These are phyloP conservation scores for Yamadazyma epiphylla DNA, from an alignment of 1,139 yeast genomes.

Conservation along the genomic window DNA sequence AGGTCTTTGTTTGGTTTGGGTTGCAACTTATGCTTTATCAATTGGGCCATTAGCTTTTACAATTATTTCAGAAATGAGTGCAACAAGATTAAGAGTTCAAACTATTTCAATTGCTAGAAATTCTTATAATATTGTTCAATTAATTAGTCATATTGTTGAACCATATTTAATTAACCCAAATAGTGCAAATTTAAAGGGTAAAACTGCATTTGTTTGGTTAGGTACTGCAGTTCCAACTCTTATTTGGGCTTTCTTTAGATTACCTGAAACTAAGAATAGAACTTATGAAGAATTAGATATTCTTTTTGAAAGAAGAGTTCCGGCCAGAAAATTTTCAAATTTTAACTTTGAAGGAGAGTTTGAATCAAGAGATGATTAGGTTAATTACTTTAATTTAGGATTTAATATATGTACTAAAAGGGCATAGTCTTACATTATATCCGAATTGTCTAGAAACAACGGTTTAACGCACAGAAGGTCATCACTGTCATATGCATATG, in stretches of 20 bases:
- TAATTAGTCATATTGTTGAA: slow-evolving; percentile 37
- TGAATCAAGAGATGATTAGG: too few species aligned
- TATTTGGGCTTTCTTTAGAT: slow-evolving; percentile 45
- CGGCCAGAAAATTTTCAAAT: slow-evolving; percentile 38
- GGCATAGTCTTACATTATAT: too few species aligned
- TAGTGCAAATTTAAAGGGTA: slow-evolving; percentile 52
- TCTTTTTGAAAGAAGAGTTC: slow-evolving; percentile 37
- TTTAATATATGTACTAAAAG: too few species aligned
- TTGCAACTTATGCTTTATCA: slow-evolving; percentile 35
- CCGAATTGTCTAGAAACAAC: too few species aligned
- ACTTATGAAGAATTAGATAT: slow-evolving; percentile 55
- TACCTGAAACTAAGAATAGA: slow-evolving; percentile 54
- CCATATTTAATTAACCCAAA: slow-evolving; percentile 57
- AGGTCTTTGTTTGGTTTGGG: slow-evolving; percentile 14
- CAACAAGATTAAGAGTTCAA: slow-evolving; percentile 49
- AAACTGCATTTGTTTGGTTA: slow-evolving; percentile 53
- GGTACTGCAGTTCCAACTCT: slow-evolving; percentile 36
- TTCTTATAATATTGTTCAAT: slow-evolving; percentile 36
- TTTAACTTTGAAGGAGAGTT: too few species aligned
- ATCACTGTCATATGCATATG: too few species aligned
- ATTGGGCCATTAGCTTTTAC: slow-evolving; percentile 57
- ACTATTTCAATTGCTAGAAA: slow-evolving; percentile 52
- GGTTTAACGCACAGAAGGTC: too few species aligned
- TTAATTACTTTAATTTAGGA: too few species aligned
- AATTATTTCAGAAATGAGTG: slow-evolving; percentile 51